These are phyloP conservation scores for Funneliformis geosporum DNA, from an alignment of 192 early-diverging fungal genomes.

Conservation along the genomic window DNA sequence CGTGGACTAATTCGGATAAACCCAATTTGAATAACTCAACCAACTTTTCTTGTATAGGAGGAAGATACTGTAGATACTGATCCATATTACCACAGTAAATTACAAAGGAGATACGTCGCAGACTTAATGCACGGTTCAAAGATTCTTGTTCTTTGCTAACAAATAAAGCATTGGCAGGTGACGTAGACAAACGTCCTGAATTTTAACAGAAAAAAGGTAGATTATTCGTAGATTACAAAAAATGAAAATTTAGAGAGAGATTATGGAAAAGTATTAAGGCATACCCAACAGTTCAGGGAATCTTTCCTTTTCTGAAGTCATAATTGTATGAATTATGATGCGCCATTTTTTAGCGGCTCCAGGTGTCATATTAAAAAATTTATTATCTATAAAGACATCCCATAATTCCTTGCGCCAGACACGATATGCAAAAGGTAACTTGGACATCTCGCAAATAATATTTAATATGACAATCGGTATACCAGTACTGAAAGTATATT, in stretches of 20 bases:
- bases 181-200: conserved; percentile 64
- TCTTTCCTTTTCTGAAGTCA: conserved; percentile 76
- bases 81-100: conserved; percentile 72
- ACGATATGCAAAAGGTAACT: conserved; percentile 60
- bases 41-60: conserved; percentile 81
- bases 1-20: conserved; percentile 68
- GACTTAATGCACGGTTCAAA: conserved; percentile 58
- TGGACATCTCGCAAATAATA: conserved; percentile 60
- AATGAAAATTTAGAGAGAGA: not conserved
- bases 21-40: conserved; percentile 82
- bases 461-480: conserved; percentile 54
- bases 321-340: conserved; percentile 65
- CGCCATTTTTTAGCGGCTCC: conserved; percentile 63
- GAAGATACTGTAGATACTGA: conserved; percentile 79
- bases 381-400: conserved; percentile 72
- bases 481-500: conserved; percentile 25
- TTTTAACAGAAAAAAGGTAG: not conserved
- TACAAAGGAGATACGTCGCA: conserved; percentile 80
- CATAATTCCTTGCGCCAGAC: conserved; percentile 77
- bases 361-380: conserved; percentile 69
- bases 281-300: conserved; percentile 70
- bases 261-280: not conserved
- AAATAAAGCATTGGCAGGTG: conserved; percentile 74
- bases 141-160: conserved; percentile 83
- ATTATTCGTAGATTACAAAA: not conserved